Evolutionary conservation across 768 basidiomycete genomes (phyloP), one percentile per base, ranked within the genome.

Genomic region (Coprinellus micaceus): DNA sequence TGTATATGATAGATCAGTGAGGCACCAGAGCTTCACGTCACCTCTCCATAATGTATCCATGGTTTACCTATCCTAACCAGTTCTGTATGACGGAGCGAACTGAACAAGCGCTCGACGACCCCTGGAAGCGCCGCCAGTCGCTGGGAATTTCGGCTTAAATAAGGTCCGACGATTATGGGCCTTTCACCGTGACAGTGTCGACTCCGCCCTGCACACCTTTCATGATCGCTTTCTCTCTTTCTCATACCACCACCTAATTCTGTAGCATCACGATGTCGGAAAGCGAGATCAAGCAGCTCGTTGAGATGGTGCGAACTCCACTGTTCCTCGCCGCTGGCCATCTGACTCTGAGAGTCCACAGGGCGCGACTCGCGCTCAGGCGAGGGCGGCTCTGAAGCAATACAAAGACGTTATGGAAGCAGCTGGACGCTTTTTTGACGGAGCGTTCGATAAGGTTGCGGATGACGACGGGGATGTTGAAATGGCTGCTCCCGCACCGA

Each of bases 371-470:
- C 67, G 72, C 11, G 82, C 84, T 12, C 90, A 94, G 73, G 94
- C 95, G 39, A 82, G 82, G 62, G 90, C 88, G 28, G 94, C 94
- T 17, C 71, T 97, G 66, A 81, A 78, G 59, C 84, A 85, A 64
- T 82, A 89, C 67, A 89, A 84, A 59, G 94, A 98, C 77, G 92
- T 94, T 33, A 91, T 92, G 89, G 80, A 90, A 66, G 94, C 94
- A 13, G 93, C 94, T 2, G 93, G 93, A 68, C 79, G 80, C 45
- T 84, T 92, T 58, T 89, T 92, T 58, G 86, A 89, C 59, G 94
- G 94, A 12, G 84, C 87, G 60, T 94, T 91, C 64, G 88, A 91
- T 63, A 73, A 88, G 65, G 74, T 91, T n/a, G 71, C 79, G 62
- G 84, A 81, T 55, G 80, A 74, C 19, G 82, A 83, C 49, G 81